A percentile compares a stretch with the other conserved stretches of the same genome.
These are phyloP conservation scores for Fusarium sacchari DNA, from an alignment of 2,329 filamentous ascomycete species.

Conservation along the genomic window DNA sequence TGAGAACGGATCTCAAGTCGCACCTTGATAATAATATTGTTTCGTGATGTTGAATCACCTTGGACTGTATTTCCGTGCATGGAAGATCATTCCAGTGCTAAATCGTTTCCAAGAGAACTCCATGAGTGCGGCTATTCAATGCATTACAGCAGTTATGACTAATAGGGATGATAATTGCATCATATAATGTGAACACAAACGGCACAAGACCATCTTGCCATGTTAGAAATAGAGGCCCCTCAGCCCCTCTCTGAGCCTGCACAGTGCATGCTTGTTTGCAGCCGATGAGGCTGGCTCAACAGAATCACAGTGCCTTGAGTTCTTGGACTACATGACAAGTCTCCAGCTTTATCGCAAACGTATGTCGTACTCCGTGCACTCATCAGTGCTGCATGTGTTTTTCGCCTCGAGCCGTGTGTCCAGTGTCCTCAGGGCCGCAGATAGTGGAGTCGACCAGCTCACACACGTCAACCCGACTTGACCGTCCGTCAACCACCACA, in stretches of 20 bases:
- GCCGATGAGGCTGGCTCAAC: slow-evolving; percentile 24
- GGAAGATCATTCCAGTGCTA: not conserved
- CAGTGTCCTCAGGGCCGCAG: slow-evolving; percentile 23
- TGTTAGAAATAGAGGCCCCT: slow-evolving; percentile 1
- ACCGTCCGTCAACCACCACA: slow-evolving; percentile 27
- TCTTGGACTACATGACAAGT: slow-evolving; percentile 7
- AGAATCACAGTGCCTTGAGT: slow-evolving; percentile 15
- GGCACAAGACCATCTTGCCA: not conserved
- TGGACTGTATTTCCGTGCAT: not conserved
- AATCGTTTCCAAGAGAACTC: no score
- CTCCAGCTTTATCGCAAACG: slow-evolving; percentile 26
- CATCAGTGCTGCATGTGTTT: not conserved
- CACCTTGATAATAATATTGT: slow-evolving; percentile 22
- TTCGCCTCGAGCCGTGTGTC: slow-evolving; percentile 8
- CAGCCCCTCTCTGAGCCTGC: slow-evolving; percentile 2
- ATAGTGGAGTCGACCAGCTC: slow-evolving; percentile 33
- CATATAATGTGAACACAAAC: not conserved
- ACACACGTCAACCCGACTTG: slow-evolving; percentile 37
- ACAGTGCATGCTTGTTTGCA: slow-evolving; percentile 32
- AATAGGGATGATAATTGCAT: not conserved
- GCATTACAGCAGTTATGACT: not conserved
- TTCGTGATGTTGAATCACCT: not conserved
- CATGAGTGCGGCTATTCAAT: not conserved
- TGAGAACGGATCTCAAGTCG: slow-evolving; percentile 22
- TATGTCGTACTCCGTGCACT: slow-evolving; percentile 10